Percentiles rank a stretch among this genome's conserved stretches.
These are phyloP conservation scores for Kluyveromyces nonfermentans DNA, from an alignment of 805 yeast species.

Conservation along the genomic window DNA sequence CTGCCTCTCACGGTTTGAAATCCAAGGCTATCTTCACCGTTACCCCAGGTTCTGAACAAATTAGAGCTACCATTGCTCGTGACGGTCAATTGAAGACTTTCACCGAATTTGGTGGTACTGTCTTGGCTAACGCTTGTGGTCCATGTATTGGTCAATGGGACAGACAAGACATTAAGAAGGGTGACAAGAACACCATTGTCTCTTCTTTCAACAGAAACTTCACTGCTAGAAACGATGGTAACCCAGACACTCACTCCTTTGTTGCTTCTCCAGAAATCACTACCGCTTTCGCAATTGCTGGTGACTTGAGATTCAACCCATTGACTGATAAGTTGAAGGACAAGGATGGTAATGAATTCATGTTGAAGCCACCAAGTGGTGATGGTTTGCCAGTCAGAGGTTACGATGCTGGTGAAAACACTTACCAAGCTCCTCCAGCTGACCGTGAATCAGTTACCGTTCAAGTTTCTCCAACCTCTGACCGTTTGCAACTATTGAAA, in stretches of 20 bases:
- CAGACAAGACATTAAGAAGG: constrained; percentile 84
- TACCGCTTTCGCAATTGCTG: constrained; percentile 91
- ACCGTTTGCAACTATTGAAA: constrained; percentile 88
- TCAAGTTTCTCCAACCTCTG: constrained; percentile 77
- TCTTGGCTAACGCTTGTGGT: constrained; percentile 96
- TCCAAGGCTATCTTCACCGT: constrained; percentile 88
- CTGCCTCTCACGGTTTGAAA: constrained; percentile 82
- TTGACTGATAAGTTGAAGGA: constrained; percentile 81
- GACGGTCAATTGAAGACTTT: constrained; percentile 88
- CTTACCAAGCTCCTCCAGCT: constrained; percentile 94
- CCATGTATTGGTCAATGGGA: constrained; percentile 99
- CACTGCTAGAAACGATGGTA: constrained; percentile 96
- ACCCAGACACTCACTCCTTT: constrained; percentile 94
- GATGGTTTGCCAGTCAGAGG: constrained; percentile 85
- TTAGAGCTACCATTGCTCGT: constrained; percentile 95
- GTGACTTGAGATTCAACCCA: constrained; percentile 95
- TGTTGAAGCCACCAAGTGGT: constrained; percentile 79
- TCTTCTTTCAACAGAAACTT: constrained; percentile 97
- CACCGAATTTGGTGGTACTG: constrained; percentile 86
- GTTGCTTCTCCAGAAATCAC: constrained; percentile 96
- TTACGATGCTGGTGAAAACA: constrained; percentile 87
- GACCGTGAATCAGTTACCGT: constrained; percentile 73
- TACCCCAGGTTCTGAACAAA: constrained; percentile 97
- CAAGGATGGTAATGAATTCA: constrained; percentile 83
- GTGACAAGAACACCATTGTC: constrained; percentile 92